phyloP scores from a whole-genome alignment of 2,329 filamentous ascomycete genomes.

The Hymenotorrendiella dingleyae region DNA sequence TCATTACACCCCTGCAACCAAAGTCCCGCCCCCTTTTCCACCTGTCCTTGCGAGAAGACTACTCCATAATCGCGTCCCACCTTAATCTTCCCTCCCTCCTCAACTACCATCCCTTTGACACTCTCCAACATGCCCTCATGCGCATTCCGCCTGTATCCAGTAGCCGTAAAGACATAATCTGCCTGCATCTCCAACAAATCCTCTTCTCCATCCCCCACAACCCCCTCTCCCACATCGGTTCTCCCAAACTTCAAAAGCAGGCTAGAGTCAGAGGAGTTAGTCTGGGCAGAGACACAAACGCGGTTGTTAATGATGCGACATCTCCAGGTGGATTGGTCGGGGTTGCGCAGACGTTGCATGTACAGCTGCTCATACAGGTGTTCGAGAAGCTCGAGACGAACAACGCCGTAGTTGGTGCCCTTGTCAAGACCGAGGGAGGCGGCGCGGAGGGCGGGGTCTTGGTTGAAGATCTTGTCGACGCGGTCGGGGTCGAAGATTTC shows the following conservation, averaged over 20 bases:
- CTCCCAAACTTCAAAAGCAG: slow-evolving; percentile 29
- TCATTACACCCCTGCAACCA: slow-evolving; percentile 96
- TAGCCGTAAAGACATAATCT: slow-evolving; percentile 78
- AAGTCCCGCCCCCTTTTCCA: slow-evolving; percentile 65
- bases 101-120: slow-evolving; percentile 60
- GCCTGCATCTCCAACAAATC: slow-evolving; percentile 61
- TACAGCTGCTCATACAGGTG: slow-evolving; percentile 84
- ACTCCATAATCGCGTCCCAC: slow-evolving; percentile 77
- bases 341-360: slow-evolving; percentile 66
- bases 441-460: slow-evolving; percentile 54
- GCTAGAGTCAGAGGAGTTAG: slow-evolving; percentile 4
- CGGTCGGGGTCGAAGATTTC: slow-evolving; percentile 91
- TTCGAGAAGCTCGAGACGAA: slow-evolving; percentile 85
- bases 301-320: slow-evolving; percentile 71
- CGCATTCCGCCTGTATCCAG: slow-evolving; percentile 73
- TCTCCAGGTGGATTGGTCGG: slow-evolving; percentile 69
- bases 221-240: slow-evolving; percentile 34
- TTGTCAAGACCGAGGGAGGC: slow-evolving; percentile 62
- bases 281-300: slow-evolving; percentile 40
- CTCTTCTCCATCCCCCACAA: slow-evolving; percentile 19
- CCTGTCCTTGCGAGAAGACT: slow-evolving; percentile 59
- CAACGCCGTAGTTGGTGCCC: slow-evolving; percentile 90
- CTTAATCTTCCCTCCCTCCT: slow-evolving; percentile 44
- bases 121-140: slow-evolving; percentile 72
- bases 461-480: slow-evolving; percentile 69